phyloP scores from a whole-genome alignment of 2,329 filamentous ascomycete species.

The Fusarium tanahbumbuense region DNA sequence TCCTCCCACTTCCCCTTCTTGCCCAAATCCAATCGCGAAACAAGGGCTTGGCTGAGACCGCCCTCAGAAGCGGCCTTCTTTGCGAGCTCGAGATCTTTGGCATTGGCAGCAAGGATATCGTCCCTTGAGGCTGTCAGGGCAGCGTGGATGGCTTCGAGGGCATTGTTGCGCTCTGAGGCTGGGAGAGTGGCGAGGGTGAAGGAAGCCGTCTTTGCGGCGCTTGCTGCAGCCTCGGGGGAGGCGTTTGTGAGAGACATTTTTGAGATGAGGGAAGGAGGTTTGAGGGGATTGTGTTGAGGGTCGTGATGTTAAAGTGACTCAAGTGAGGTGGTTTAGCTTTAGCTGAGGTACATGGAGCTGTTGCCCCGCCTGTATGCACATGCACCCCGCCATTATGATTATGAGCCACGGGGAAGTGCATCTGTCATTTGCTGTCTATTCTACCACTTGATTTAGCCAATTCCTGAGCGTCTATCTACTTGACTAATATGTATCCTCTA shows the following conservation, averaged over 20 bases:
- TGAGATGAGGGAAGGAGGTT: slow-evolving; percentile 4
- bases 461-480: not conserved
- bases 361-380: slow-evolving; percentile 36
- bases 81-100: slow-evolving; percentile 81
- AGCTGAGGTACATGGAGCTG: not conserved
- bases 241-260: slow-evolving; percentile 91
- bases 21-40: slow-evolving; percentile 88
- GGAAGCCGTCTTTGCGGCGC: slow-evolving; percentile 82
- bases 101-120: slow-evolving; percentile 87
- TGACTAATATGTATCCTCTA: not conserved
- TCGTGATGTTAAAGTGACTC: slow-evolving; percentile 28
- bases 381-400: slow-evolving; percentile 43
- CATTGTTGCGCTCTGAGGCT: slow-evolving; percentile 80
- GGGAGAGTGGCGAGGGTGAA: slow-evolving; percentile 85
- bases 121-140: slow-evolving; percentile 78
- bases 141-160: slow-evolving; percentile 83
- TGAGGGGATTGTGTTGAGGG: not conserved
- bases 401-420: slow-evolving; percentile 6
- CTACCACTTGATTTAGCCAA: not conserved
- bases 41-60: slow-evolving; percentile 80
- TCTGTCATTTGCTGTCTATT: not conserved
- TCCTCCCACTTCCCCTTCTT: slow-evolving; percentile 95
- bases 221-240: slow-evolving; percentile 80
- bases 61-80: slow-evolving; percentile 79
- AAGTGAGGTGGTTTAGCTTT: slow-evolving; percentile 9